A percentile compares a stretch with the other conserved stretches of the same genome.
These are phyloP conservation scores for Podila verticillata DNA, from an alignment of 192 early-diverging fungal species.

Conservation along the genomic window DNA sequence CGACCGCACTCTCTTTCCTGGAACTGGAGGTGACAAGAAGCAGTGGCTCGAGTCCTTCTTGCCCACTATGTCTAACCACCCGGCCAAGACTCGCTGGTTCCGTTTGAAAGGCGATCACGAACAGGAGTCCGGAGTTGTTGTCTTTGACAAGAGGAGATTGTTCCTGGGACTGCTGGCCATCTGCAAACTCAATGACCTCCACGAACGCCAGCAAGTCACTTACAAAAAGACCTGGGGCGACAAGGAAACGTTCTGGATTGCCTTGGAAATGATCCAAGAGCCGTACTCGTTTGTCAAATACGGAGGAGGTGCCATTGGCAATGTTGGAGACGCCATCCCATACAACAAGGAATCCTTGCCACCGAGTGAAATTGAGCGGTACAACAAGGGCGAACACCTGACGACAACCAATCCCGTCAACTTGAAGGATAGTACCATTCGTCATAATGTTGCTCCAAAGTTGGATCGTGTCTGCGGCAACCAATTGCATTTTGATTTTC, in stretches of 20 bases:
- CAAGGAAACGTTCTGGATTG: constrained; percentile 80
- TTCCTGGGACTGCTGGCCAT: constrained; percentile 65
- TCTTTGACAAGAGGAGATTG: constrained; percentile 60
- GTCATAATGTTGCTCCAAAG: constrained; percentile 6
- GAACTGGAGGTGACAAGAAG: constrained; percentile 14
- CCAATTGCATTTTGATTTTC: constrained; percentile 52
- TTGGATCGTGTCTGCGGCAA: constrained; percentile 56
- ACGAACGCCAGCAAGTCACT: constrained; percentile 55
- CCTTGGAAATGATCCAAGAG: constrained; percentile 64
- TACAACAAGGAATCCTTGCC: constrained; percentile 20
- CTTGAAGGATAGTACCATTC: background rate
- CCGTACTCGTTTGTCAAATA: constrained; percentile 62
- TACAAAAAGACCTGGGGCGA: constrained; percentile 63
- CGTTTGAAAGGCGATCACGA: constrained; percentile 58
- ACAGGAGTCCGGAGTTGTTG: constrained; percentile 69
- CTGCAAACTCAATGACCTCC: constrained; percentile 63
- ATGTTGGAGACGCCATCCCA: constrained; percentile 52
- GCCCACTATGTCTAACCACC: constrained; percentile 57
- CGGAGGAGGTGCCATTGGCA: constrained; percentile 61
- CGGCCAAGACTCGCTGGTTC: constrained; percentile 55
- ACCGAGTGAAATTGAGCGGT: constrained; percentile 31
- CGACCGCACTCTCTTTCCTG: constrained; percentile 63
- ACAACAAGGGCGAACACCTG: constrained; percentile 26
- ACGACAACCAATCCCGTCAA: constrained; percentile 23
- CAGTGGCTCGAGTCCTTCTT: constrained; percentile 63